Evolutionary conservation across 2,329 filamentous ascomycete genomes (phyloP), one percentile per base, ranked within the genome.

Genomic region (Aureobasidium sp.): DNA sequence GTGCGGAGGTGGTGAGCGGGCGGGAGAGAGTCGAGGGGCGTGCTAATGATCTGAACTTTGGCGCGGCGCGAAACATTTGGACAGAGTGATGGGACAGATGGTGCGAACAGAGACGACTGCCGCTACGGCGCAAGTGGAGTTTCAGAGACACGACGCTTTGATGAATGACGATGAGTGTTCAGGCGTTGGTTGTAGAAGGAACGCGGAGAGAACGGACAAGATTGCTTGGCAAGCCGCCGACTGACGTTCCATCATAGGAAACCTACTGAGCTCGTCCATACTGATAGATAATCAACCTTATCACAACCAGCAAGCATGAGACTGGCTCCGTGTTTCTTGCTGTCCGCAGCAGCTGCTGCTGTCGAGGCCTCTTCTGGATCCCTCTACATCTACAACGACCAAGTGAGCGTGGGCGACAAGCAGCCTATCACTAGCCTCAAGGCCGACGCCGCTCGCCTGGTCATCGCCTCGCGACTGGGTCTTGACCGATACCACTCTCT

Each of bases 401-500:
- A 62, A 51, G 12, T 6, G 3, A 37, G 12, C 13, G 12, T 4
- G 12, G 13, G 12, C 34, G 34, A 15, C 34, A 15, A 37, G 12
- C 34, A 37, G 34, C 78, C 80, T 66, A 74, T 79, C 68, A 69
- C 81, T 60, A 76, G 82, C 55, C 68, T 82, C 63, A 51, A 60
- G 44, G 55, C 61, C 17, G 73, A 77, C 61, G 76, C 76, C 42
- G 78, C 80, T 66, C 74, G 80, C 69, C 70, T 82, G 62, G 75
- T 82, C 53, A 68, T 82, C 63, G 80, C 80, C 55, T 77, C 80
- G 69, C 72, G 79, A 67, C 74, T 81, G 29, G 79, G 79, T 20
- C 71, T 82, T 37, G 78, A 79, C 59, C 74, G 76, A 60, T 82
- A 76, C 70, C 79, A 82, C 66, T 69, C 72, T 27, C 69, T 79